Evolutionary conservation across 2,329 filamentous ascomycete genomes (phyloP), one percentile per base, ranked within the genome.

Genomic region (Coleophoma cylindrospora): DNA sequence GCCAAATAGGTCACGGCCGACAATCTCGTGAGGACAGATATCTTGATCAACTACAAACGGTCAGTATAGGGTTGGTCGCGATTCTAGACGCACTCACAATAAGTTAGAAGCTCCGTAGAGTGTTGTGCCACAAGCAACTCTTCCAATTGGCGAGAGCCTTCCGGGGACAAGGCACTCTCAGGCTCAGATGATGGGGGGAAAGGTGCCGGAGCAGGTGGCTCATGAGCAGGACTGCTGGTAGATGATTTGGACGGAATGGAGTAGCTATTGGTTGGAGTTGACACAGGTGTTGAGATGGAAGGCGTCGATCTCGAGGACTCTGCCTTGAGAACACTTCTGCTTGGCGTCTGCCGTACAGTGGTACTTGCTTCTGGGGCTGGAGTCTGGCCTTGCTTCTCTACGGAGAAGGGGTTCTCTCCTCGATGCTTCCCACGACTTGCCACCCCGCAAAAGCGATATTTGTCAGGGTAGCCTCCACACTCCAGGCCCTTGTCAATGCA

Each of bases 1-100:
- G n/a, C 41, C 41, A 44, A 44, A 44, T 27, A 27, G 21, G 41
- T 44, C 41, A 44, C 41, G 41, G 41, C 41, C 41, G 11, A 44
- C 41, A 27, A 44, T 44, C n/a, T 44, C 41, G n/a, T 44, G 41
- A n/a, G 41, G 41, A 15, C 41, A 44, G 41, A 44, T 44, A 4
- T 44, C 41, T 27, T 11, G 41, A 19, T 44, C 41, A 33, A 44
- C 41, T 44, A 32, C n/a, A 14, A 1, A 27, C 32, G 1, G 9
- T 27, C 15, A 44, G 15, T 10, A 27, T 12, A 4, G 41, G 13
- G 32, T 44, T 32, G 11, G 3, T 27, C 32, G 3, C 7, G 5
- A 27, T 12, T 15, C 7, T 12, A 3, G 21, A 11, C 15, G 12
- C 4, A 27, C 41, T 44, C 21, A 44, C 41, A 44, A 15, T 44